A percentile compares a stretch with the other conserved stretches of the same genome.
Conservation (phyloP, 2,329 filamentous ascomycete species). For the Tolypocladium ophioglossoides region DNA sequence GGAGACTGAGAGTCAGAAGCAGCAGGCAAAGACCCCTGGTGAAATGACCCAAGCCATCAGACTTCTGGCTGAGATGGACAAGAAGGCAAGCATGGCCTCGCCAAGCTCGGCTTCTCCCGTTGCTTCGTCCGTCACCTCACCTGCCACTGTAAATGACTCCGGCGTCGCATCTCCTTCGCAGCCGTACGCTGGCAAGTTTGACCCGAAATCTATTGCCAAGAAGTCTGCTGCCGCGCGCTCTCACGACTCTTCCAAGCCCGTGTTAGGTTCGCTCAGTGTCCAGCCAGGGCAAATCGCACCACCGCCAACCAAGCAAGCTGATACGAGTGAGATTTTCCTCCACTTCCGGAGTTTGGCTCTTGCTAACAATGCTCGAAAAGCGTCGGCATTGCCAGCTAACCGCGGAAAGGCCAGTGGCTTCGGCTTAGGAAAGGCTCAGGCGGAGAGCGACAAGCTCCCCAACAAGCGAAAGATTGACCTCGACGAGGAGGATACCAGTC, state of each 20-base stretch:
- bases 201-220: slow-evolving; percentile 77
- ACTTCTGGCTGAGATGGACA: slow-evolving; percentile 63
- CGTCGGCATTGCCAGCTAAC: slow-evolving; percentile 52
- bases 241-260: slow-evolving; percentile 37
- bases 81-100: slow-evolving; percentile 45
- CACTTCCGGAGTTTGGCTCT: not conserved
- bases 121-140: slow-evolving; percentile 38
- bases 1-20: slow-evolving; percentile 63
- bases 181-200: slow-evolving; percentile 69
- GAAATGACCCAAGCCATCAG: slow-evolving; percentile 54
- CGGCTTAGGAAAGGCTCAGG: slow-evolving; percentile 60
- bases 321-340: slow-evolving; percentile 23
- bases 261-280: slow-evolving; percentile 35
- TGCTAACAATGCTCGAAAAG: slow-evolving; percentile 19
- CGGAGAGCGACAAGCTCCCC: slow-evolving; percentile 54
- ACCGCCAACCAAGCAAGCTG: slow-evolving; percentile 19
- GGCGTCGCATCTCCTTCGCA: slow-evolving; percentile 39
- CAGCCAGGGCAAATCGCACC: slow-evolving; percentile 23
- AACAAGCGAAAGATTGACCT: slow-evolving; percentile 71
- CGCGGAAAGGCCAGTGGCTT: slow-evolving; percentile 73
- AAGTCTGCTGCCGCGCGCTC: slow-evolving; percentile 55
- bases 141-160: slow-evolving; percentile 31
- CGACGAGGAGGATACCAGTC: slow-evolving; percentile 77
- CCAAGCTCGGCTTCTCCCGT: slow-evolving; percentile 38
- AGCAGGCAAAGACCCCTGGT: slow-evolving; percentile 42